Percentiles rank a stretch among this genome's conserved stretches.
These are phyloP conservation scores for Alopecurus myosuroides DNA, from an alignment of 176 grass and related monocot genomes.

Conservation along the genomic window DNA sequence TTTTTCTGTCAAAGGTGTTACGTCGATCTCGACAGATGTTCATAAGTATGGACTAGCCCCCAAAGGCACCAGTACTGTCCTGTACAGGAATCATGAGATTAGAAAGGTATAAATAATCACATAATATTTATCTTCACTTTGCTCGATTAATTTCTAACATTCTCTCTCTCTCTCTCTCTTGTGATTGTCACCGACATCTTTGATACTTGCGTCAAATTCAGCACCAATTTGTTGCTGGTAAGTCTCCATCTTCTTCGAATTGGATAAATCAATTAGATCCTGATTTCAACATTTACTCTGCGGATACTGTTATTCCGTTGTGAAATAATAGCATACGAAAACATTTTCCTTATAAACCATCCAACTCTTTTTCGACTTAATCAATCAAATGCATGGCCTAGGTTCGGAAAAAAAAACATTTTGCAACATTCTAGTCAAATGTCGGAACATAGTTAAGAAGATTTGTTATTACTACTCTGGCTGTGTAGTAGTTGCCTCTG, in stretches of 20 bases:
- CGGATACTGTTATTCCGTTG: neutral
- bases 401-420: too few species aligned
- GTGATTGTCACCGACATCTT: slow-evolving; percentile 34
- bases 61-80: slow-evolving; percentile 90
- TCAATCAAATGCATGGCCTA: too few species aligned
- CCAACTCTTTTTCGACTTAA: too few species aligned
- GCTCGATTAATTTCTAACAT: slow-evolving; percentile 12
- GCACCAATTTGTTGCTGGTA: slow-evolving; percentile 99
- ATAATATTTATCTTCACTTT: slow-evolving; percentile 17
- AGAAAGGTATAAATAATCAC: slow-evolving; percentile 63
- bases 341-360: too few species aligned
- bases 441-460: neutral
- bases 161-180: neutral
- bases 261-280: neutral
- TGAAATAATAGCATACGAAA: neutral
- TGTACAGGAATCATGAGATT: slow-evolving; percentile 96
- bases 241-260: slow-evolving; percentile 22
- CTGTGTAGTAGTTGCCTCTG: neutral
- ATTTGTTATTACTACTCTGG: neutral
- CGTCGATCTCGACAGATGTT: slow-evolving; percentile 93
- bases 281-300: neutral
- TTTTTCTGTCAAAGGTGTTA: slow-evolving; percentile 97
- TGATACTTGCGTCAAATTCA: slow-evolving; percentile 36
- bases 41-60: slow-evolving; percentile 97
- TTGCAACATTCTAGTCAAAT: neutral